phyloP scores from a whole-genome alignment of 2,329 filamentous ascomycete species.

The Aspergillus phoenicis region DNA sequence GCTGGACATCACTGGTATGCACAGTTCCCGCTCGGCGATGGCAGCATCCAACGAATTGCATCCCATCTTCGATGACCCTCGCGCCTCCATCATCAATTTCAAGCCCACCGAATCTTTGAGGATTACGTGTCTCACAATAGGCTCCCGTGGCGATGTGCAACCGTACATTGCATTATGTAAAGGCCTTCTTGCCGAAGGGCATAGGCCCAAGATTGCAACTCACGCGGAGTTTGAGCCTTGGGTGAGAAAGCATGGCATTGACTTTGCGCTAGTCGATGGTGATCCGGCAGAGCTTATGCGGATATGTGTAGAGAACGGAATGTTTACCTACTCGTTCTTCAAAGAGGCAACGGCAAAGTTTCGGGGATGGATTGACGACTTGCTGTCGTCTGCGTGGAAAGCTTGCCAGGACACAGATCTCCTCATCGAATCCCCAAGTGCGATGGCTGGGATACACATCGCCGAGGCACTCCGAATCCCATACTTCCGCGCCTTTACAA shows the following conservation, averaged over 20 bases:
- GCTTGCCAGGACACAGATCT: slow-evolving; percentile 87
- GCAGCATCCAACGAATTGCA: slow-evolving; percentile 54
- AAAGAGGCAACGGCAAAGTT: slow-evolving; percentile 85
- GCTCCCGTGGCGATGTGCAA: slow-evolving; percentile 92
- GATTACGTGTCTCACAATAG: slow-evolving; percentile 93
- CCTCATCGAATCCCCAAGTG: slow-evolving; percentile 90
- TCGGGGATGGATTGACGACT: slow-evolving; percentile 89
- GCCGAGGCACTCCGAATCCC: slow-evolving; percentile 90
- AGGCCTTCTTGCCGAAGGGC: slow-evolving; percentile 82
- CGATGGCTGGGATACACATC: slow-evolving; percentile 97
- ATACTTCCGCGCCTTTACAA: slow-evolving; percentile 96
- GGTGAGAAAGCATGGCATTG: slow-evolving; percentile 91
- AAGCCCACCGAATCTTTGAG: slow-evolving; percentile 78
- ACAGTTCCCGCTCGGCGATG: slow-evolving; percentile 27
- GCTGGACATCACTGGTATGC: slow-evolving; percentile 44
- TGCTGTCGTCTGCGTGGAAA: slow-evolving; percentile 77
- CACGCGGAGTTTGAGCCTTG: slow-evolving; percentile 87
- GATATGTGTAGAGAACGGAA: slow-evolving; percentile 94
- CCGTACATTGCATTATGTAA: slow-evolving; percentile 97
- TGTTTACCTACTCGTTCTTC: slow-evolving; percentile 91
- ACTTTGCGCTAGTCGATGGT: slow-evolving; percentile 84
- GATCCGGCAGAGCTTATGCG: slow-evolving; percentile 94
- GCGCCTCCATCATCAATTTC: slow-evolving; percentile 85
- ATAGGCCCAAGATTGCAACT: slow-evolving; percentile 83
- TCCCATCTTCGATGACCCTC: slow-evolving; percentile 86